Conservation (phyloP, 1,284 basidiomycete species). For the Ustilago cynodontis region DNA sequence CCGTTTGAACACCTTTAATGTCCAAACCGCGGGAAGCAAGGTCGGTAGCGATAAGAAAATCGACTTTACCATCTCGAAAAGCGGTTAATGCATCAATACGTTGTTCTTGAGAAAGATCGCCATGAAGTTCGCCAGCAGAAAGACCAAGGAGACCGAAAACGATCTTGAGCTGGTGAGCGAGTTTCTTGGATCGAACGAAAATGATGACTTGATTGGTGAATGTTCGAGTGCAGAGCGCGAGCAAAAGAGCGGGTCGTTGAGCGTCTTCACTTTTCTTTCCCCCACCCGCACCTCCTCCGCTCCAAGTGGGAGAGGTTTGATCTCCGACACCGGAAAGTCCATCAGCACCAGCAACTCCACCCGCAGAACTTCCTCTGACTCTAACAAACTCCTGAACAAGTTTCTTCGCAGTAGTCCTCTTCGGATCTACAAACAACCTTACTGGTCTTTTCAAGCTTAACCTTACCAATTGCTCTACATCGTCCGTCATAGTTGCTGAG, state of each 20-base stretch:
- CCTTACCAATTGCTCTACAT: constrained; percentile 90
- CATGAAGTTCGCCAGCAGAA: constrained; percentile 89
- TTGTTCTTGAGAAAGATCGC: constrained; percentile 96
- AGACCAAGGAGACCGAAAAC: constrained; percentile 89
- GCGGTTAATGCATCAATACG: constrained; percentile 90
- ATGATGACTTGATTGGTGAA: constrained; percentile 93
- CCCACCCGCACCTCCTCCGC: not conserved
- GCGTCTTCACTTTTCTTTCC: constrained; percentile 78
- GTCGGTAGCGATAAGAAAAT: constrained; percentile 90
- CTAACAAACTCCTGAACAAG: constrained; percentile 87
- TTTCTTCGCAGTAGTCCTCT: constrained; percentile 86
- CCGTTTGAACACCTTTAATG: constrained; percentile 92
- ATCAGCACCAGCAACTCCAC: constrained; percentile 70
- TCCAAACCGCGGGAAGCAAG: constrained; percentile 98
- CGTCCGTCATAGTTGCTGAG: constrained; percentile 98
- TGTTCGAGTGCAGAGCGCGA: constrained; percentile 89
- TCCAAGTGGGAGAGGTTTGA: constrained; percentile 70
- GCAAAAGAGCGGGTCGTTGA: constrained; percentile 90
- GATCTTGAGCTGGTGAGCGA: constrained; percentile 95
- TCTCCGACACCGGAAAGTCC: constrained; percentile 84
- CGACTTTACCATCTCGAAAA: constrained; percentile 86
- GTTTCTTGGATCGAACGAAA: constrained; percentile 99
- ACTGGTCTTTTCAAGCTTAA: constrained; percentile 86
- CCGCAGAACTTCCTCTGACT: constrained; percentile 47
- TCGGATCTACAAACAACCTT: constrained; percentile 93